Evolutionary conservation across 2,329 filamentous ascomycete genomes (phyloP).

Genomic region (Cladosporium phlei): DNA sequence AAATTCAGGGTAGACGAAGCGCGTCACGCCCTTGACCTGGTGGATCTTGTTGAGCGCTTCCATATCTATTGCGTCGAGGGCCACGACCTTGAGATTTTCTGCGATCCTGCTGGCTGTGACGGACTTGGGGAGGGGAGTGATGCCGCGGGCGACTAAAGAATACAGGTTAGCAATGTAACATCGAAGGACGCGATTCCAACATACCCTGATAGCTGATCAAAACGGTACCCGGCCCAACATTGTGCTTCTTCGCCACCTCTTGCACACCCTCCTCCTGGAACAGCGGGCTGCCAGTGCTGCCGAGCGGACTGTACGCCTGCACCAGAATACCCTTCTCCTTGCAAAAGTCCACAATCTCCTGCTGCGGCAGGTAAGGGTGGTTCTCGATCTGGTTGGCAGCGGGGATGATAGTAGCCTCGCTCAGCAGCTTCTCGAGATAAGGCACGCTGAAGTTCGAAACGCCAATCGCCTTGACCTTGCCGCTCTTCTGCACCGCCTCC

Average conservation of each 20-base stretch:
- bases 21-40: constrained; percentile 43
- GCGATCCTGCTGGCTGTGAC: constrained; percentile 64
- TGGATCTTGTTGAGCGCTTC: constrained; percentile 44
- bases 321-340: constrained; percentile 64
- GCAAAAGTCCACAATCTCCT: constrained; percentile 67
- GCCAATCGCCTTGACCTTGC: constrained; percentile 47
- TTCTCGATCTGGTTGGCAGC: constrained; percentile 72
- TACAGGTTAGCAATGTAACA: not conserved
- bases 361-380: constrained; percentile 66
- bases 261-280: constrained; percentile 45
- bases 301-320: constrained; percentile 60
- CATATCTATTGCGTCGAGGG: constrained; percentile 61
- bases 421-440: constrained; percentile 47
- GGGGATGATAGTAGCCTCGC: constrained; percentile 56
- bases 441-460: constrained; percentile 47
- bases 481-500: constrained; percentile 55
- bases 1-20: constrained; percentile 48
- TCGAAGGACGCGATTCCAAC: constrained; percentile 25
- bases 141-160: constrained; percentile 56
- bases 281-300: constrained; percentile 45
- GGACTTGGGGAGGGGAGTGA: constrained; percentile 69
- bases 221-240: constrained; percentile 50
- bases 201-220: constrained; percentile 68
- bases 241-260: constrained; percentile 47
- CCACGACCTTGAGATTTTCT: constrained; percentile 63